phyloP scores from a whole-genome alignment of 495 filamentous ascomycete species.

The Eremomyces bilateralis region DNA sequence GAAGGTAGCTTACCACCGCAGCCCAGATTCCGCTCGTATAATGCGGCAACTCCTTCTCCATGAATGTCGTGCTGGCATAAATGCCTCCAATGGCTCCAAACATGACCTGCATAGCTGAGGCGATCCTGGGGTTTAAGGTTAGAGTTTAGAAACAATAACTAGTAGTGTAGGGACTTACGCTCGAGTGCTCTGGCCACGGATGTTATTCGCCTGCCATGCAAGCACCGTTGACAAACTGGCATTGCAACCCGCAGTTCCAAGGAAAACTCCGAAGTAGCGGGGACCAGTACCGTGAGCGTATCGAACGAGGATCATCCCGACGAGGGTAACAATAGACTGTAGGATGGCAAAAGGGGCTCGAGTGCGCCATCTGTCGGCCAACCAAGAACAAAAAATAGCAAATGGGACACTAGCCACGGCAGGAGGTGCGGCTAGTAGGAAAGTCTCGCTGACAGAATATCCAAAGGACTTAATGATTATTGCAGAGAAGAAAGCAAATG shows the following conservation, averaged over 20 bases:
- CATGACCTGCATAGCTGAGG: conserved; percentile 6
- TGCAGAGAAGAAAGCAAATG: too few species aligned
- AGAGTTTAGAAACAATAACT: too few species aligned
- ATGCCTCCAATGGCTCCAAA: conserved; percentile 9
- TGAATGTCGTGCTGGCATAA: conserved; percentile 9
- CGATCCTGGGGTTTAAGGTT: conserved; percentile 5
- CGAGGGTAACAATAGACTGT: conserved; percentile 27
- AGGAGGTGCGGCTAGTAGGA: conserved; percentile 25
- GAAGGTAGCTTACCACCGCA: too few species aligned
- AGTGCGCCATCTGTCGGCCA: conserved; percentile 33
- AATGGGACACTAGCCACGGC: conserved; percentile 19
- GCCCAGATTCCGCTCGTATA: conserved; percentile 8
- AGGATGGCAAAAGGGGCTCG: conserved; percentile 34
- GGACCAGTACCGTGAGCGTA: conserved; percentile 26
- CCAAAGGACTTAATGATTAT: too few species aligned
- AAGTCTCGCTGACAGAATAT: too few species aligned
- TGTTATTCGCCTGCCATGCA: conserved; percentile 16
- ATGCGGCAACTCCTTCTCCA: conserved; percentile 8
- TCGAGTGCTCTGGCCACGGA: conserved; percentile 16
- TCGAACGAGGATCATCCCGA: conserved; percentile 30
- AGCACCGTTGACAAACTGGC: conserved; percentile 34
- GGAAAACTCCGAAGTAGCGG: conserved; percentile 44
- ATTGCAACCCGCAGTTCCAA: conserved; percentile 37
- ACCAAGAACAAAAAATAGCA: conserved; percentile 24
- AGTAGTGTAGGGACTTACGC: too few species aligned